A percentile compares a stretch with the other conserved stretches of the same genome.
These are phyloP conservation scores for Suhomyces canberraensis DNA, from an alignment of 805 yeast species.

Conservation along the genomic window DNA sequence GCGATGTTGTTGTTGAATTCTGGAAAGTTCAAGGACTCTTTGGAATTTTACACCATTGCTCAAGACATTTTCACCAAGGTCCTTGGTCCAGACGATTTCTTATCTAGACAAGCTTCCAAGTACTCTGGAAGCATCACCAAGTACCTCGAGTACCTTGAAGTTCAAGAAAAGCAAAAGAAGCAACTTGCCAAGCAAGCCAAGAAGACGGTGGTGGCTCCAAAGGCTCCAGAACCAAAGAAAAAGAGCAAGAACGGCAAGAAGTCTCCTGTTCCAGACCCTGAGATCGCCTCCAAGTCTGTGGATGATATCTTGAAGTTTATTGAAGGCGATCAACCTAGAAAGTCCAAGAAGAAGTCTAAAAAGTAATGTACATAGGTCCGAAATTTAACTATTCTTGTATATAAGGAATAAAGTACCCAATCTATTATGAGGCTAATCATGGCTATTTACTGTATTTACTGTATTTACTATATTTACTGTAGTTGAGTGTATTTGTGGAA, in stretches of 20 bases:
- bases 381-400: conserved; percentile 2
- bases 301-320: conserved; percentile 72
- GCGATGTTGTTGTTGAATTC: conserved; percentile 49
- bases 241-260: conserved; percentile 11
- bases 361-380: conserved; percentile 5
- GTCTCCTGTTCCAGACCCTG: conserved; percentile 37
- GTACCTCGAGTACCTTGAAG: conserved; percentile 44
- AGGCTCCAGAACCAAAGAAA: conserved; percentile 13
- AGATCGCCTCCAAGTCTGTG: conserved; percentile 60
- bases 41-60: conserved; percentile 54
- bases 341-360: conserved; percentile 10
- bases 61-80: conserved; percentile 51
- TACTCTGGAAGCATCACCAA: conserved; percentile 59
- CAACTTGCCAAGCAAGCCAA: conserved; percentile 12
- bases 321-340: conserved; percentile 45
- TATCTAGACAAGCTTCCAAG: conserved; percentile 63
- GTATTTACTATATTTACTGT: no score
- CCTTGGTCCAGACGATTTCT: conserved; percentile 65
- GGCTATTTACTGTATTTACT: no score
- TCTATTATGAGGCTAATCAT: neutral
- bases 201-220: conserved; percentile 10
- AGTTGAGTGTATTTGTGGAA: no score
- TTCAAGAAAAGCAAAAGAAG: conserved; percentile 27
- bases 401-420: neutral
- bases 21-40: conserved; percentile 54